phyloP scores from a whole-genome alignment of 805 yeast genomes.

The Candida golubevii region DNA sequence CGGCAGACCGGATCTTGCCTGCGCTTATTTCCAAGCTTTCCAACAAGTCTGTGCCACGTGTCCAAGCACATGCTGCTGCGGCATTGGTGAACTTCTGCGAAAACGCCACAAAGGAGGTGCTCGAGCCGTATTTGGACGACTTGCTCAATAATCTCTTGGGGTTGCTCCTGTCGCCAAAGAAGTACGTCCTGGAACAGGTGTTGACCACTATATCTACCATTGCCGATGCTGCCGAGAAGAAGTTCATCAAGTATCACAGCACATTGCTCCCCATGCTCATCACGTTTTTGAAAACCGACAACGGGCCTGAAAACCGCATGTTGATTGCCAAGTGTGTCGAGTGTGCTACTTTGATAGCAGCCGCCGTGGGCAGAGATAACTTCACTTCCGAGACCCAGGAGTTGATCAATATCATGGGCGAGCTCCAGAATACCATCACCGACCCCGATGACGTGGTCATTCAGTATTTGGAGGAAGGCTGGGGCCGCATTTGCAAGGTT shows the following conservation, averaged over 20 bases:
- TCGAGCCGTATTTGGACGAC: constrained; percentile 90
- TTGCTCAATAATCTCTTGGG: constrained; percentile 70
- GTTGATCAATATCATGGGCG: constrained; percentile 64
- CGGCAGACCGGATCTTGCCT: constrained; percentile 78
- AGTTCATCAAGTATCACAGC: constrained; percentile 87
- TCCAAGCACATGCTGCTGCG: constrained; percentile 98
- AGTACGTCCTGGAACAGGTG: constrained; percentile 96
- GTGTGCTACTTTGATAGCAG: constrained; percentile 89
- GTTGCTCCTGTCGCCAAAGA: constrained; percentile 76
- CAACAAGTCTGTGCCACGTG: constrained; percentile 75
- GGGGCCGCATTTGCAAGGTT: constrained; percentile 90
- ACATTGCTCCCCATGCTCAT: constrained; percentile 87
- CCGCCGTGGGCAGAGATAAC: constrained; percentile 91
- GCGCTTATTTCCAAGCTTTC: constrained; percentile 80
- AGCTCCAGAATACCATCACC: constrained; percentile 57
- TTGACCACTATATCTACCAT: constrained; percentile 94
- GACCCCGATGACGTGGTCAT: constrained; percentile 85
- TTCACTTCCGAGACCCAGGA: constrained; percentile 73
- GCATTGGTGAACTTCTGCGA: constrained; percentile 95
- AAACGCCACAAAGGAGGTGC: constrained; percentile 77
- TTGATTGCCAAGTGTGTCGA: constrained; percentile 92
- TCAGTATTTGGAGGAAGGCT: constrained; percentile 85
- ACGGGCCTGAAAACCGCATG: constrained; percentile 72
- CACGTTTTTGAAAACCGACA: constrained; percentile 72
- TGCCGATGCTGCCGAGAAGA: constrained; percentile 91